Conservation (phyloP, 2,329 filamentous ascomycete species). For the Purpureocillium takamizusanense region DNA sequence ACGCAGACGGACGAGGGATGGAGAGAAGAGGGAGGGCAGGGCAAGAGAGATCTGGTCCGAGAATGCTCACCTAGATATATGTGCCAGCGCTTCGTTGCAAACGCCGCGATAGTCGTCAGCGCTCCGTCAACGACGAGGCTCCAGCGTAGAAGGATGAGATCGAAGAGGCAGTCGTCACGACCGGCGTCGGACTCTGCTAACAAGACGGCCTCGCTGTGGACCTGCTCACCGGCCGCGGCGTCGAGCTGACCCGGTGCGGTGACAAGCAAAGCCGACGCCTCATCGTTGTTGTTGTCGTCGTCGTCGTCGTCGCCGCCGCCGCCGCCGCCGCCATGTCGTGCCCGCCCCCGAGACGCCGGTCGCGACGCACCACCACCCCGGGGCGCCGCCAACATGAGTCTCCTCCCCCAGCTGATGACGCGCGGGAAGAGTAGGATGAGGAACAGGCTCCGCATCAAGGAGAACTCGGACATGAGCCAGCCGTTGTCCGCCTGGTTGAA, state of each 20-base stretch:
- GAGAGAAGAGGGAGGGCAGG: too few species aligned
- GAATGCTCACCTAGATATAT: constrained; percentile 54
- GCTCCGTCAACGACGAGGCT: constrained; percentile 56
- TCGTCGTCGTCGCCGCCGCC: constrained; percentile 6
- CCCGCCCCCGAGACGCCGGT: not conserved
- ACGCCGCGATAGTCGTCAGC: constrained; percentile 53
- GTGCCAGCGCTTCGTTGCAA: constrained; percentile 56
- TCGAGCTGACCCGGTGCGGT: constrained; percentile 31
- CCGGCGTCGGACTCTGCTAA: constrained; percentile 21
- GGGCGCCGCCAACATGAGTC: constrained; percentile 6
- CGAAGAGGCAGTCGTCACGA: constrained; percentile 47
- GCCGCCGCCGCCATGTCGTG: not conserved
- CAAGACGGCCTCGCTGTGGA: constrained; percentile 34
- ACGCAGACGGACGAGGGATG: too few species aligned
- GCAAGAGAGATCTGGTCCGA: too few species aligned
- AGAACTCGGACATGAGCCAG: constrained; percentile 46
- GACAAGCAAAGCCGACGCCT: constrained; percentile 15
- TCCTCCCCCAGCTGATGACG: constrained; percentile 38
- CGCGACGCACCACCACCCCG: too few species aligned
- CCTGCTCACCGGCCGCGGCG: constrained; percentile 27
- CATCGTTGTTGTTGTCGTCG: constrained; percentile 8
- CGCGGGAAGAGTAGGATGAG: constrained; percentile 44
- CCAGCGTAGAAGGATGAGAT: constrained; percentile 58
- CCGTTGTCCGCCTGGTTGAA: constrained; percentile 49
- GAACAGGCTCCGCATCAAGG: constrained; percentile 44